A percentile compares a stretch with the other conserved stretches of the same genome.
Conservation (phyloP, 768 basidiomycete species). For the Clavulina sp. region DNA sequence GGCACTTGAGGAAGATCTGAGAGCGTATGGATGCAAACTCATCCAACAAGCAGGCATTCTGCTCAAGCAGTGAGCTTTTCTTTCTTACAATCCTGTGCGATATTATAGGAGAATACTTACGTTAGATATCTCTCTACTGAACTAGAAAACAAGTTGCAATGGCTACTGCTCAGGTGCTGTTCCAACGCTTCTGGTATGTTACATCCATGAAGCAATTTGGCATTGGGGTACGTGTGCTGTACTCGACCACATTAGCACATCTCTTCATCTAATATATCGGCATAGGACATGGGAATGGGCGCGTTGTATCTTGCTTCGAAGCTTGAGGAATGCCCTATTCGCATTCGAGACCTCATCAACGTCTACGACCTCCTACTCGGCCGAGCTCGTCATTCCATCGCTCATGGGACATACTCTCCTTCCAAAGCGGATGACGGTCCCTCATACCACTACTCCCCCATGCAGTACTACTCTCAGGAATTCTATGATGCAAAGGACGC, state of each 20-base stretch:
- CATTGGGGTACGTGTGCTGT: conserved; percentile 48
- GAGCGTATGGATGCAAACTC: conserved; percentile 82
- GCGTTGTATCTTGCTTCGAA: conserved; percentile 73
- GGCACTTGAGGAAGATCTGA: conserved; percentile 72
- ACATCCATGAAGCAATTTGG: conserved; percentile 90
- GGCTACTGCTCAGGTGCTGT: conserved; percentile 88
- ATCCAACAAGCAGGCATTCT: conserved; percentile 90
- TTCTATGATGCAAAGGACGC: conserved; percentile 95
- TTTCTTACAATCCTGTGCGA: neutral
- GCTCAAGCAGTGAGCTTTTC: conserved; percentile 55
- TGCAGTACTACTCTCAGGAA: conserved; percentile 74
- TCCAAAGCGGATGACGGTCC: conserved; percentile 9
- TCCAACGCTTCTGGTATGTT: conserved; percentile 94
- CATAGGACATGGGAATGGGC: conserved; percentile 77
- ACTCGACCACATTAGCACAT: neutral
- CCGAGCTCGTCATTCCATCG: conserved; percentile 38
- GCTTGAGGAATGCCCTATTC: conserved; percentile 77
- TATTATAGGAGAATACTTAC: neutral
- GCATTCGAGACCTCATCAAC: conserved; percentile 90
- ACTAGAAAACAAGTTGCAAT: conserved; percentile 83
- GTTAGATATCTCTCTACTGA: neutral
- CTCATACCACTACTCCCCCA: conserved; percentile 57
- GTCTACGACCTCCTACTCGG: conserved; percentile 81
- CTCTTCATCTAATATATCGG: neutral
- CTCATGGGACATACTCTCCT: too few species aligned